phyloP scores from a whole-genome alignment of 345 rosid genomes.

The Camelina laxa region DNA sequence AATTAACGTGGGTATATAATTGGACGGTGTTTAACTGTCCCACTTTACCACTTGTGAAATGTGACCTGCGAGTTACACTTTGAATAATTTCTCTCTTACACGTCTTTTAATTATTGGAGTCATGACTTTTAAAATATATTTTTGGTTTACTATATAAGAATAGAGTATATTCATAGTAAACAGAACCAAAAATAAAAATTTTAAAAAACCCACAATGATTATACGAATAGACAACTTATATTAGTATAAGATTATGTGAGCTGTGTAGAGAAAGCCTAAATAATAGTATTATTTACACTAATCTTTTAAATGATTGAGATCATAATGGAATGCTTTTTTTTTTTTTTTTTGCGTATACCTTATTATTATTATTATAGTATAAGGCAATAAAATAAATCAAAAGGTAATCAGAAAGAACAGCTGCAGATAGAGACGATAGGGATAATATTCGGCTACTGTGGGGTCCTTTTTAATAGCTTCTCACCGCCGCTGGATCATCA shows the following conservation, averaged over 20 bases:
- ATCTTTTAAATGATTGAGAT: slow-evolving; percentile 45
- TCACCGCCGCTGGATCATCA: slow-evolving; percentile 52
- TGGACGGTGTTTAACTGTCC: slow-evolving; percentile 40
- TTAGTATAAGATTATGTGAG: slow-evolving; percentile 29
- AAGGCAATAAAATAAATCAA: slow-evolving; percentile 17
- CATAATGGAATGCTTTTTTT: slow-evolving; percentile 43
- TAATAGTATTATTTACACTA: slow-evolving; percentile 36
- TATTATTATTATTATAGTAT: not conserved
- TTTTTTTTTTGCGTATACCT: not conserved
- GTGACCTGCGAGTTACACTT: slow-evolving; percentile 20
- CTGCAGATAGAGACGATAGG: slow-evolving; percentile 68
- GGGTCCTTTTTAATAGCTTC: slow-evolving; percentile 52
- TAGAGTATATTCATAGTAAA: slow-evolving; percentile 25
- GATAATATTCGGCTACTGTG: slow-evolving; percentile 48
- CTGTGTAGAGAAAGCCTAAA: slow-evolving; percentile 44
- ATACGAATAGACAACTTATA: not conserved
- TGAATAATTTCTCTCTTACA: not conserved
- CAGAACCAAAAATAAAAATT: not conserved
- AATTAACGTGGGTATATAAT: slow-evolving; percentile 8
- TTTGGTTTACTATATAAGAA: not conserved
- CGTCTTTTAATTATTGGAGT: slow-evolving; percentile 13
- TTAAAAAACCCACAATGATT: slow-evolving; percentile 10
- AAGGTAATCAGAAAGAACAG: slow-evolving; percentile 47
- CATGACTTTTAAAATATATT: not conserved
- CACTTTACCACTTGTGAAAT: slow-evolving; percentile 27